phyloP scores from a whole-genome alignment of 306 rosid species.

The Quillaja saponaria region DNA sequence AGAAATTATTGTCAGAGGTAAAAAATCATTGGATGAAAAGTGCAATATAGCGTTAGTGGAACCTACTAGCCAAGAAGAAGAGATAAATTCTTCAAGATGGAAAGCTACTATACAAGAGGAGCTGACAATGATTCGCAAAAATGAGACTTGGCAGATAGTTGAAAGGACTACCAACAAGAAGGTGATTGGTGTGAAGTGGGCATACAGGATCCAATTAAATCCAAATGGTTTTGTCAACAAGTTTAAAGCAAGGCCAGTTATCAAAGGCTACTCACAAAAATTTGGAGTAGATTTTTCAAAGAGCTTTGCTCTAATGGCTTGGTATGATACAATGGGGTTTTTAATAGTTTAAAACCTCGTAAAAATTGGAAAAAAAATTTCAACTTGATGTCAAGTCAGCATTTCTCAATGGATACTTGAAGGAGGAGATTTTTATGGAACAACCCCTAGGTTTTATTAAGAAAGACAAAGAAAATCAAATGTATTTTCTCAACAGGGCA shows the following conservation, averaged over 20 bases:
- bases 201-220: neutral
- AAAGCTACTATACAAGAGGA: slow-evolving; percentile 2
- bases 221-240: neutral
- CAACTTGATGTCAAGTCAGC: neutral
- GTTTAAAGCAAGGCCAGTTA: neutral
- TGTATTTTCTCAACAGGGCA: neutral
- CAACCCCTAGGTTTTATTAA: neutral
- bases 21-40: too few species aligned
- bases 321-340: neutral
- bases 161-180: neutral
- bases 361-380: neutral
- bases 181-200: slow-evolving; percentile 10
- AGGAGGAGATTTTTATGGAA: neutral
- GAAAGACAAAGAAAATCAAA: neutral
- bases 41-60: neutral
- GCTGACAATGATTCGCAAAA: neutral
- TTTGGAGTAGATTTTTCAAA: neutral
- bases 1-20: neutral
- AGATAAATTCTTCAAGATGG: neutral
- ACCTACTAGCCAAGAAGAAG: neutral
- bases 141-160: neutral
- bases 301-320: neutral
- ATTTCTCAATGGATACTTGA: neutral
- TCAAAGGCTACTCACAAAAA: neutral
- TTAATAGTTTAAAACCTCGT: neutral